Base-by-base conservation (phyloP, 176 grass and related monocot species). In the Neostapfia colusana region DNA sequence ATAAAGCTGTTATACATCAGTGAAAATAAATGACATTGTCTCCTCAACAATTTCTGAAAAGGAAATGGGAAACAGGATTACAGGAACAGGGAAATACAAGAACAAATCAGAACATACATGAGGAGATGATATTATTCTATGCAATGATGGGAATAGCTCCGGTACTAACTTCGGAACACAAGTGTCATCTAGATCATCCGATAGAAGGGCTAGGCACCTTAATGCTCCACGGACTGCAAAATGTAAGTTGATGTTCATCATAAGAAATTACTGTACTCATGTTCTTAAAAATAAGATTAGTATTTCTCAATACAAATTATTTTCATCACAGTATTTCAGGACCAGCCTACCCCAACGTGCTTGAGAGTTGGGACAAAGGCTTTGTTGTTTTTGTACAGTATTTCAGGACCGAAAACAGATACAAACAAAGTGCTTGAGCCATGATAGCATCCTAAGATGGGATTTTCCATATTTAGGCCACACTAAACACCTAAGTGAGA, bases 141-240 rank as follows among this genome's bases (percentile, higher is more conserved):
- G 72, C 73, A 97, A 68, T 71, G 88, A 91, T 73, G 95, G 89
- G 71, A 93, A 92, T 67, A 97, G 73, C 67, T 88, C 84, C 43
- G 95, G 95, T 27, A 97, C 79, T 78, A 97, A 85, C 85, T 89
- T 91, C 28, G 95, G 95, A 73, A 93, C 87, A 73, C 79, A 87
- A 12, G 73, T 83, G 79, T 97, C 95, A 86, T 97, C 95, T 56
- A 97, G 77, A 97, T 97, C 95, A 88, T 85, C 91, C 25, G 91
- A 91, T 16, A 97, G 63, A 84, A 97, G 91, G 45, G 95, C 89
- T 67, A 97, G 80, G 72, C 95, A 97, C 89, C 95, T 93, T 89
- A 97, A 86, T 73, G 91, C 87, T 83, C 95, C 95, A 79, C 73
- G 86, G 70, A 97, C 95, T 97, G 79, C 75, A 28, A 85, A 39